A percentile compares a stretch with the other conserved stretches of the same genome.
Conservation (phyloP, 2,329 filamentous ascomycete species). For the Aspergillus aculeatinus region DNA sequence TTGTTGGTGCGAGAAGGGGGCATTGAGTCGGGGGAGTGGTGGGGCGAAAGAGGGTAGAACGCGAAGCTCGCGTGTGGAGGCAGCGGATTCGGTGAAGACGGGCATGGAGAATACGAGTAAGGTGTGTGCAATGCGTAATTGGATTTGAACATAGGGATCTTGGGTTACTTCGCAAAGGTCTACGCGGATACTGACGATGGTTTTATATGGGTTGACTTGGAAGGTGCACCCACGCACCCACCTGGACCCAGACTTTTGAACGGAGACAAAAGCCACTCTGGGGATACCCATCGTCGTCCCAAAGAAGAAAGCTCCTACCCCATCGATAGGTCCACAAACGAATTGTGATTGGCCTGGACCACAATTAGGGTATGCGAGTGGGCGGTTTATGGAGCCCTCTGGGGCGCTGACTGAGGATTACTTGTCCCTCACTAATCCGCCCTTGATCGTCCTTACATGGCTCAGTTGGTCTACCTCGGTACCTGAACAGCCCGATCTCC, state of each 20-base stretch:
- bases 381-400: neutral
- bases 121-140: neutral
- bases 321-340: neutral
- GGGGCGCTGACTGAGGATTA: constrained; percentile 15
- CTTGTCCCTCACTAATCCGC: constrained; percentile 15
- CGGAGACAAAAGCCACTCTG: neutral
- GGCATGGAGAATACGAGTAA: constrained; percentile 30
- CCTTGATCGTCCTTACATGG: constrained; percentile 2
- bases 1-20: constrained; percentile 23
- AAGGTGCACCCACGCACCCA: neutral
- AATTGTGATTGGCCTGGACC: neutral
- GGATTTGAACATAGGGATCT: too few species aligned
- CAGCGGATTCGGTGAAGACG: constrained; percentile 40
- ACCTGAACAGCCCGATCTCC: too few species aligned
- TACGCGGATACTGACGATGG: neutral
- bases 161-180: neutral
- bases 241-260: neutral
- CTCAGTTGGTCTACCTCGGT: neutral
- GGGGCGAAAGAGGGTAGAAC: constrained; percentile 42
- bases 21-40: constrained; percentile 44
- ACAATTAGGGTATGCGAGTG: neutral
- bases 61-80: constrained; percentile 39
- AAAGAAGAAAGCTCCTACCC: neutral
- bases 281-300: neutral
- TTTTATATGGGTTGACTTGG: neutral